phyloP scores from a whole-genome alignment of 106 monocot species.

The Dendrobium nobile region DNA sequence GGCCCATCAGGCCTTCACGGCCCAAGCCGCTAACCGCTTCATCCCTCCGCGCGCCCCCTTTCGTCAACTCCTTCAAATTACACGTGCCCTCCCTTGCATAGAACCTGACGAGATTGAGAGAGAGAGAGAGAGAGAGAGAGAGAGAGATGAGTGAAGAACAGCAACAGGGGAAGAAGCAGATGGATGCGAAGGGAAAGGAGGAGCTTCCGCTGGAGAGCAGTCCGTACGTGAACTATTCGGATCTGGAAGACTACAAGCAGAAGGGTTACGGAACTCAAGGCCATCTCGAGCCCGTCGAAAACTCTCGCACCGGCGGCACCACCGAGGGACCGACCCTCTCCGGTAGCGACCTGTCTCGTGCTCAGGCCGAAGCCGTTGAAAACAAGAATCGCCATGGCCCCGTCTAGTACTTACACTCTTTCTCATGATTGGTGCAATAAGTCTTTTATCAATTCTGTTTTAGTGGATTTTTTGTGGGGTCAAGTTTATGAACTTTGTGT shows the following conservation, averaged over 20 bases:
- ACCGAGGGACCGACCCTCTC: conserved; percentile 28
- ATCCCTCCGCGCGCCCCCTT: accelerated
- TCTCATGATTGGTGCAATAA: background rate
- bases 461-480: too few relatives aligned
- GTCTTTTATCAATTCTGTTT: too few relatives aligned
- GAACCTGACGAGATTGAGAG: background rate
- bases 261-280: conserved; percentile 27
- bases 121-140: background rate
- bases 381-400: conserved; percentile 6
- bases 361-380: conserved; percentile 7
- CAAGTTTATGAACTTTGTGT: too few relatives aligned
- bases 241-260: conserved; percentile 31
- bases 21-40: too few relatives aligned
- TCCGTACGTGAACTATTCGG: conserved; percentile 31
- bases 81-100: too few relatives aligned
- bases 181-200: background rate
- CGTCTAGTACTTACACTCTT: background rate
- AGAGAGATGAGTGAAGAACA: conserved; percentile 1
- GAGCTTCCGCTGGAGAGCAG: conserved; percentile 38
- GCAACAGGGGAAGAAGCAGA: background rate
- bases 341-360: conserved; percentile 13
- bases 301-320: conserved; percentile 13
- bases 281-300: conserved; percentile 19
- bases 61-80: too few relatives aligned
- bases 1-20: too few relatives aligned